Evolutionary conservation across 805 yeast species (phyloP), one percentile per base, ranked within the genome.

Genomic region (Danielia reshetovae): DNA sequence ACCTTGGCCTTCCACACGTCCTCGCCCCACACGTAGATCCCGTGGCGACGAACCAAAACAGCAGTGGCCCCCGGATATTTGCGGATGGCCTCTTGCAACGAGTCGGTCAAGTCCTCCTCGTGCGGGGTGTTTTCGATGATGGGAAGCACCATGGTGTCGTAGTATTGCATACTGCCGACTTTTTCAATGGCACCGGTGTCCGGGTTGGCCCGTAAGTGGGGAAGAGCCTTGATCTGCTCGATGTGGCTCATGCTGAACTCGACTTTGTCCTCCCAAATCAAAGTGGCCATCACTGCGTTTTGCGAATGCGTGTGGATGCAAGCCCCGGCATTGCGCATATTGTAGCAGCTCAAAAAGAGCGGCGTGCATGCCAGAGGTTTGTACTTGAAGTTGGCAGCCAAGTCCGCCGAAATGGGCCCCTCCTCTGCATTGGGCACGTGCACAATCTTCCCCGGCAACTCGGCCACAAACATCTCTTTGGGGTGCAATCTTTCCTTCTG

Each of bases 311-410:
- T 89, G 58, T 89, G 97, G 39, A 89, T 88, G 56, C 95, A 85
- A 2, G 96, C 96, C 7, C 94, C 95, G 2, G 94, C 93, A 38
- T 74, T 71, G 45, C 90, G 69, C 57, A 74, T 54, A 16, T 65
- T 68, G 59, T 81, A 79, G 44, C 87, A 76, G 26, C 88, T 78
- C 64, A 83, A 54, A 61, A 90, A 89, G 34, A 89, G 62, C 8
- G 97, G 96, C 0, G 96, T 86, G 54, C 97, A 89, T 0, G 96
- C 95, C 18, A 93, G 82, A n/a, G 95, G 95, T 55, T 86, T 88
- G 59, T 73, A 79, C 39, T 61, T 62, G 48, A 63, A 66, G 28
- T 51, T 43, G 27, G 54, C 59, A 14, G 68, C 62, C 39, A 63
- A 57, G 37, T 60, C 71, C 16, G 40, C 36, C 7, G 67, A 65